Percentiles rank a stretch among this genome's conserved stretches.
phyloP scores from a whole-genome alignment of 2,329 filamentous ascomycete species.

The Penicillium sp. region DNA sequence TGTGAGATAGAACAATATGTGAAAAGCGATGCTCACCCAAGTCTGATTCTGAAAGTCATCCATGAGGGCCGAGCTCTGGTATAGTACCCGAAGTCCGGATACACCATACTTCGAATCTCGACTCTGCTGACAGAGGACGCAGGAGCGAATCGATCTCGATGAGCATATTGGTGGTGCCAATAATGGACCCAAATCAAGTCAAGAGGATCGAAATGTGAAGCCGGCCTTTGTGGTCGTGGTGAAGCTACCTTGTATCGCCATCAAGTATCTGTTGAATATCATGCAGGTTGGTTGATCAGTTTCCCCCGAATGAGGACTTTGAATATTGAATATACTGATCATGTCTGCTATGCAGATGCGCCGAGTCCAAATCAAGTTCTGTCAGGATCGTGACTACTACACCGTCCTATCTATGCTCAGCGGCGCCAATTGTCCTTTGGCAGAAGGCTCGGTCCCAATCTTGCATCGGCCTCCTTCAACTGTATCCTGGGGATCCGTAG shows the following conservation, averaged over 20 bases:
- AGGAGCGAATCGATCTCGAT: slow-evolving; percentile 50
- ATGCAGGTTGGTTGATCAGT: slow-evolving; percentile 32
- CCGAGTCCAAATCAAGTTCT: slow-evolving; percentile 52
- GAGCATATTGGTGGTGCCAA: slow-evolving; percentile 35
- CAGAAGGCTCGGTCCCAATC: slow-evolving; percentile 40
- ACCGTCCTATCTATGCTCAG: slow-evolving; percentile 47
- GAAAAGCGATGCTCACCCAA: slow-evolving; percentile 7
- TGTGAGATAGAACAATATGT: slow-evolving; percentile 41
- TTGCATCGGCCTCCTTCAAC: slow-evolving; percentile 30
- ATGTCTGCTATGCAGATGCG: slow-evolving; percentile 37
- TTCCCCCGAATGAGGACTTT: not conserved
- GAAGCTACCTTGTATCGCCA: slow-evolving; percentile 50
- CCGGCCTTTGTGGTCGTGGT: slow-evolving; percentile 47
- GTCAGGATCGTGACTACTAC: slow-evolving; percentile 45
- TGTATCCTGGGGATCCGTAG: slow-evolving; percentile 31
- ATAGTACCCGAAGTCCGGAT: slow-evolving; percentile 11
- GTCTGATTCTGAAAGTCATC: slow-evolving; percentile 40
- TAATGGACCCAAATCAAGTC: slow-evolving; percentile 20
- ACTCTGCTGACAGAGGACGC: not conserved
- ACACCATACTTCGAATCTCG: not conserved
- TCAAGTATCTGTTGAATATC: slow-evolving; percentile 46
- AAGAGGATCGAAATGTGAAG: slow-evolving; percentile 28
- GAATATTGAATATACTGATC: not conserved
- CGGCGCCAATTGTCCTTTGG: slow-evolving; percentile 48
- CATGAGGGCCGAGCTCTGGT: slow-evolving; percentile 44